Conservation (phyloP, 768 basidiomycete species). For the Boletales sp. region DNA sequence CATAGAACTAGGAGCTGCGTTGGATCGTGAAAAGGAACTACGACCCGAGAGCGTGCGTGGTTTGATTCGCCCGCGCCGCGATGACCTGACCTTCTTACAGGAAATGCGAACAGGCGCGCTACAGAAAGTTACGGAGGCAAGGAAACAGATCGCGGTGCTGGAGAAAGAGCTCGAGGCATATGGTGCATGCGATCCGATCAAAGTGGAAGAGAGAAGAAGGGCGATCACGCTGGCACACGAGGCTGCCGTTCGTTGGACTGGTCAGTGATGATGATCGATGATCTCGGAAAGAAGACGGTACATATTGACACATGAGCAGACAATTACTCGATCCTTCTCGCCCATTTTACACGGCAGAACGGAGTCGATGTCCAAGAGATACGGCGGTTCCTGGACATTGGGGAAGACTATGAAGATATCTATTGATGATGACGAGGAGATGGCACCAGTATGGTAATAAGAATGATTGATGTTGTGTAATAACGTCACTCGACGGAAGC, state of each 20-base stretch:
- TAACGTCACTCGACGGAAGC: slow-evolving; percentile 7
- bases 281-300: neutral
- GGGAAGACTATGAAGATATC: slow-evolving; percentile 77
- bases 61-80: neutral
- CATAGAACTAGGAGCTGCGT: slow-evolving; percentile 42
- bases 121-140: slow-evolving; percentile 43
- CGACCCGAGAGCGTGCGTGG: slow-evolving; percentile 55
- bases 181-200: slow-evolving; percentile 80
- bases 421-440: slow-evolving; percentile 26
- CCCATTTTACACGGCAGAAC: slow-evolving; percentile 62
- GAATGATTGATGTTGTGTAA: slow-evolving; percentile 9
- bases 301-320: slow-evolving; percentile 38
- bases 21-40: slow-evolving; percentile 49
- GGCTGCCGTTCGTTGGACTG: slow-evolving; percentile 85
- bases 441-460: too few relatives aligned
- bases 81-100: slow-evolving; percentile 35
- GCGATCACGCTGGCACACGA: slow-evolving; percentile 77
- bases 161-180: slow-evolving; percentile 73
- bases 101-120: slow-evolving; percentile 53
- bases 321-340: slow-evolving; percentile 64
- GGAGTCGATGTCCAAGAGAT: slow-evolving; percentile 59
- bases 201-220: slow-evolving; percentile 72
- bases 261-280: slow-evolving; percentile 40
- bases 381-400: slow-evolving; percentile 60
- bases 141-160: slow-evolving; percentile 47